These are phyloP conservation scores for Lipomyces sp. DNA, from an alignment of 805 yeast species.

Conservation along the genomic window DNA sequence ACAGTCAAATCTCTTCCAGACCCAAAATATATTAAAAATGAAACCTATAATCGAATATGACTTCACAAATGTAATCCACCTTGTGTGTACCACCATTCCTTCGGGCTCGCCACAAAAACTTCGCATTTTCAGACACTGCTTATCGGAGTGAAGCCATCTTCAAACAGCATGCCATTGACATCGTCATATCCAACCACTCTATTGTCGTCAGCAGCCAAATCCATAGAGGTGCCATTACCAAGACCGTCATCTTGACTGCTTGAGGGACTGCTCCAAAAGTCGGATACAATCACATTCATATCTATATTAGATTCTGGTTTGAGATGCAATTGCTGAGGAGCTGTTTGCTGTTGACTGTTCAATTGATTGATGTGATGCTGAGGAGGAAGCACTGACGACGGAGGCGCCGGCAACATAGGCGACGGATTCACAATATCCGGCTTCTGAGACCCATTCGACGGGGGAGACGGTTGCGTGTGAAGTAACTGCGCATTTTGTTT, in stretches of 20 bases:
- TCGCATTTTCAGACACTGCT: not conserved
- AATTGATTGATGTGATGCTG: not conserved
- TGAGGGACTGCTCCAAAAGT: constrained; percentile 1
- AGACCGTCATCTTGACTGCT: not conserved
- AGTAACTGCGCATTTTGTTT: constrained; percentile 2
- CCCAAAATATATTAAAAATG: no score
- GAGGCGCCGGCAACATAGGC: not conserved
- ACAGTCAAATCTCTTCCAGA: no score
- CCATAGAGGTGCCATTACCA: not conserved
- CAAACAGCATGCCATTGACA: not conserved
- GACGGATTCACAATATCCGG: not conserved
- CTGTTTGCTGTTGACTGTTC: not conserved
- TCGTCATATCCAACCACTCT: not conserved
- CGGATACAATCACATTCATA: not conserved
- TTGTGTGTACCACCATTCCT: no score
- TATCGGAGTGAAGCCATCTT: not conserved
- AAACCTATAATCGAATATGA: no score
- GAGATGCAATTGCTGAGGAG: not conserved
- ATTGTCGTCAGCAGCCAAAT: not conserved
- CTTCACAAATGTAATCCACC: no score
- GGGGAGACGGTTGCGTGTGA: not conserved
- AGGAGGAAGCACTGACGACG: not conserved
- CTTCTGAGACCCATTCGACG: not conserved
- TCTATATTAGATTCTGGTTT: not conserved
- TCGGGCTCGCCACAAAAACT: not conserved